Percentiles rank a stretch among this genome's conserved stretches.
Evolutionary conservation across 2,329 filamentous ascomycete species (phyloP).

Genomic region (Teratosphaeria epicoccoides): DNA sequence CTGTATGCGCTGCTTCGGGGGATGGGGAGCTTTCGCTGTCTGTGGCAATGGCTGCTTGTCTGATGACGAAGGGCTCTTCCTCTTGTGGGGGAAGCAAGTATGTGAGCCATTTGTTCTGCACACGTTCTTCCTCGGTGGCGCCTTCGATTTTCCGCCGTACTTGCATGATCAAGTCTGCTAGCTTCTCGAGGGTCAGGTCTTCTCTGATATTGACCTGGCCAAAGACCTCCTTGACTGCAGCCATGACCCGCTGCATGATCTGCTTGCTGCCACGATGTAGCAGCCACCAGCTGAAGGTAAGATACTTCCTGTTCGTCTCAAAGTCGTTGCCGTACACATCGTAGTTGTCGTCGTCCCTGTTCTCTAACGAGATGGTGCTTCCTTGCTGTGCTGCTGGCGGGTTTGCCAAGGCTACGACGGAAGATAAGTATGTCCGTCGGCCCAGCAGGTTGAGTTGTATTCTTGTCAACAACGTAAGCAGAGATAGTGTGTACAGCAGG

Average conservation of each 20-base stretch:
- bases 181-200: slow-evolving; percentile 67
- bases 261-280: slow-evolving; percentile 82
- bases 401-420: slow-evolving; percentile 80
- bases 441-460: slow-evolving; percentile 96
- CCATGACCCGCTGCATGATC: slow-evolving; percentile 68
- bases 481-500: slow-evolving; percentile 77
- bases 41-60: slow-evolving; percentile 64
- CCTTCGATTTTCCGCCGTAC: slow-evolving; percentile 81
- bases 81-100: slow-evolving; percentile 71
- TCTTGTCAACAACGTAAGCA: slow-evolving; percentile 83
- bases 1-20: slow-evolving; percentile 7
- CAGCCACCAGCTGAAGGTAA: slow-evolving; percentile 97
- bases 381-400: slow-evolving; percentile 51
- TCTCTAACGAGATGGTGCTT: slow-evolving; percentile 76
- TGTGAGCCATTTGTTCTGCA: slow-evolving; percentile 62
- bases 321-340: slow-evolving; percentile 86
- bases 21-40: slow-evolving; percentile 24
- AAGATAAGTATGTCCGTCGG: slow-evolving; percentile 88
- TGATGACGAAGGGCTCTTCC: slow-evolving; percentile 73
- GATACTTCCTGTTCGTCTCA: slow-evolving; percentile 86
- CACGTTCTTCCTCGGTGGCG: slow-evolving; percentile 51
- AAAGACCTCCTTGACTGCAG: slow-evolving; percentile 82
- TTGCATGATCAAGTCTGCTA: slow-evolving; percentile 70
- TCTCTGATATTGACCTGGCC: slow-evolving; percentile 81
- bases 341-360: slow-evolving; percentile 78